Percentiles rank a stretch among this genome's conserved stretches.
Evolutionary conservation across 192 early-diverging fungal genomes (phyloP).

Genomic region (Coemansia aciculifera): DNA sequence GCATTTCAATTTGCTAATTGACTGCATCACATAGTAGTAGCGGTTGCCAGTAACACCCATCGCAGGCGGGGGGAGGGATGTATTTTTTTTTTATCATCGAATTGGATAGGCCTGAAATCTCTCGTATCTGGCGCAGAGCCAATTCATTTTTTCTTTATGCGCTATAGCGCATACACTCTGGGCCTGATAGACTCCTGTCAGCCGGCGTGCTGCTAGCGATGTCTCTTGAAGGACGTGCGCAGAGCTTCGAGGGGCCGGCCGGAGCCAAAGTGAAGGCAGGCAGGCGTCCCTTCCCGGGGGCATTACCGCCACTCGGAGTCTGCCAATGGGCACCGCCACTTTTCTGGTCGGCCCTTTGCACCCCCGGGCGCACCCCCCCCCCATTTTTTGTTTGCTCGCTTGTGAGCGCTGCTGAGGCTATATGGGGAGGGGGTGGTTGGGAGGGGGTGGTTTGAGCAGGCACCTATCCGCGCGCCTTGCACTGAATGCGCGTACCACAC

Average conservation of each 20-base stretch:
- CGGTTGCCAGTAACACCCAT: slow-evolving; percentile 4
- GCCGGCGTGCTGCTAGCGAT: too few species aligned
- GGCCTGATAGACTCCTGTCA: background rate
- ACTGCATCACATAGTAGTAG: background rate
- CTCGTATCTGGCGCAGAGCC: background rate
- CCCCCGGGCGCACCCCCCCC: slow-evolving; percentile 21
- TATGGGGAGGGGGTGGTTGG: slow-evolving; percentile 14
- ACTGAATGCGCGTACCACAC: slow-evolving; percentile 27
- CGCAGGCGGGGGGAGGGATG: background rate
- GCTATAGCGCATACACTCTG: background rate
- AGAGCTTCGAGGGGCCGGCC: background rate
- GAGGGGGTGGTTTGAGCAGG: slow-evolving; percentile 20
- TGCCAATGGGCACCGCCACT: slow-evolving; percentile 51
- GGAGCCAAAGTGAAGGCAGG: slow-evolving; percentile 3
- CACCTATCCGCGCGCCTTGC: slow-evolving; percentile 25
- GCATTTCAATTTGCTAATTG: background rate
- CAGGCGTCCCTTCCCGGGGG: slow-evolving; percentile 10
- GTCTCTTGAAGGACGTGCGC: background rate
- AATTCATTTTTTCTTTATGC: background rate
- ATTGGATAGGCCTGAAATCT: background rate
- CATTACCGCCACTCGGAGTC: slow-evolving; percentile 47
- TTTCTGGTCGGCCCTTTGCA: slow-evolving; percentile 23
- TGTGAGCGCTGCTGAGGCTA: slow-evolving; percentile 5
- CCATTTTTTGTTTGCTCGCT: slow-evolving; percentile 11
- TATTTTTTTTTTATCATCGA: background rate